Conservation (phyloP, 2,329 filamentous ascomycete genomes). For the Botrytis sinoallii region DNA sequence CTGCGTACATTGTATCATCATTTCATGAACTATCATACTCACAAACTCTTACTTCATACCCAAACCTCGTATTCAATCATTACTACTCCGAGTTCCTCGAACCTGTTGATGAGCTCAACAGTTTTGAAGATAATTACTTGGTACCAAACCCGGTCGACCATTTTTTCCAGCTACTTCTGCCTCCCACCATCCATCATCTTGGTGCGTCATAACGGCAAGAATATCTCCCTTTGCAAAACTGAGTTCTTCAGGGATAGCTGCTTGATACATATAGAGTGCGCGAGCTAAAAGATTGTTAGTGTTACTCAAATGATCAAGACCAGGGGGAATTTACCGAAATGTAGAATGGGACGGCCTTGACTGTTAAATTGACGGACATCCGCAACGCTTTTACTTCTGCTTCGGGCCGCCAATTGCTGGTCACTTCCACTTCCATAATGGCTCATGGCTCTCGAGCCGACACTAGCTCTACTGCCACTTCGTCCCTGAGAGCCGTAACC, state of each 20-base stretch:
- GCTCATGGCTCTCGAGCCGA: slow-evolving; percentile 49
- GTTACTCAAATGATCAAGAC: slow-evolving; percentile 13
- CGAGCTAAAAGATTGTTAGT: slow-evolving; percentile 59
- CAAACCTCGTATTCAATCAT: background rate
- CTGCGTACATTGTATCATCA: slow-evolving; percentile 1
- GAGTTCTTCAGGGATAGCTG: slow-evolving; percentile 92
- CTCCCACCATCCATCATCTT: slow-evolving; percentile 99
- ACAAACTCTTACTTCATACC: slow-evolving; percentile 5
- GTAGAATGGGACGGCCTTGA: slow-evolving; percentile 82
- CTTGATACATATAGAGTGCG: slow-evolving; percentile 89
- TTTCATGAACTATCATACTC: slow-evolving; percentile 7
- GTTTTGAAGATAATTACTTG: slow-evolving; percentile 60
- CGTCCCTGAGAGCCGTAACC: slow-evolving; percentile 55
- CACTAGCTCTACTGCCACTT: slow-evolving; percentile 49
- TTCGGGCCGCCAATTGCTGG: slow-evolving; percentile 41
- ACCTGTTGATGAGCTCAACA: slow-evolving; percentile 27
- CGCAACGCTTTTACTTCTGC: slow-evolving; percentile 81
- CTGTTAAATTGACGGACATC: slow-evolving; percentile 76
- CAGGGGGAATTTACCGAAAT: slow-evolving; percentile 73
- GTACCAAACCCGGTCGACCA: slow-evolving; percentile 59
- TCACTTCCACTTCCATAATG: slow-evolving; percentile 48
- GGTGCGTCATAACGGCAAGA: slow-evolving; percentile 80
- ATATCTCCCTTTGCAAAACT: slow-evolving; percentile 91
- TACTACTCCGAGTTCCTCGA: background rate
- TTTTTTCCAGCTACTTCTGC: slow-evolving; percentile 78